A percentile compares a stretch with the other conserved stretches of the same genome.
Conservation (phyloP, 441 rosid genomes). For the Metrosideros polymorpha region DNA sequence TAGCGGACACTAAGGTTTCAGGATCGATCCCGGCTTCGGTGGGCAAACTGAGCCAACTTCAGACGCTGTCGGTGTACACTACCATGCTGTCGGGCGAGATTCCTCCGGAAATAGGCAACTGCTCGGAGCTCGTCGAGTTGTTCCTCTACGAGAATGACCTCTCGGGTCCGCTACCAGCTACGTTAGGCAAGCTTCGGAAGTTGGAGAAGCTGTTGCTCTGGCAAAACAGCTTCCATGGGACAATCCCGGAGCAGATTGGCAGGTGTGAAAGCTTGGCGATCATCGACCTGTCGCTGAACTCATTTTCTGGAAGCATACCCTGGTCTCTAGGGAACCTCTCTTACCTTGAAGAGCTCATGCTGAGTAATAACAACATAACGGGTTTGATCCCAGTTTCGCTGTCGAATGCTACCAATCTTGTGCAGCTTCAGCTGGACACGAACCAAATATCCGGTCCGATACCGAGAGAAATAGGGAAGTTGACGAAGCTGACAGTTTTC, state of each 20-base stretch:
- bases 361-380: slow-evolving; percentile 10
- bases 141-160: slow-evolving; percentile 10
- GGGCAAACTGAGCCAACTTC: slow-evolving; percentile 8
- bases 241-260: slow-evolving; percentile 4
- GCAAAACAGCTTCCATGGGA: slow-evolving; percentile 8
- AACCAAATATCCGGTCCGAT: slow-evolving; percentile 12
- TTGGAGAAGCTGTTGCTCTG: slow-evolving; percentile 7
- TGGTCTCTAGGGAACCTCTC: slow-evolving; percentile 5
- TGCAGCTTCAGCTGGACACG: slow-evolving; percentile 10
- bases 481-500: slow-evolving; percentile 10
- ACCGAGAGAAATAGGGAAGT: slow-evolving; percentile 8
- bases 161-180: background rate
- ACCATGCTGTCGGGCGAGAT: slow-evolving; percentile 8
- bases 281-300: slow-evolving; percentile 6
- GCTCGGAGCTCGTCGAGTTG: slow-evolving; percentile 10
- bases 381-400: slow-evolving; percentile 6
- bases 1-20: slow-evolving; percentile 12
- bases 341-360: slow-evolving; percentile 14
- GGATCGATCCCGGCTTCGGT: slow-evolving; percentile 7
- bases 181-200: slow-evolving; percentile 2
- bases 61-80: slow-evolving; percentile 3
- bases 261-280: slow-evolving; percentile 4
- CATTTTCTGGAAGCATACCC: slow-evolving; percentile 9
- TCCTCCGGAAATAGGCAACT: slow-evolving; percentile 8
- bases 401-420: slow-evolving; percentile 2